Conservation (phyloP, 495 filamentous ascomycete species). For the Penicillium arizonense region DNA sequence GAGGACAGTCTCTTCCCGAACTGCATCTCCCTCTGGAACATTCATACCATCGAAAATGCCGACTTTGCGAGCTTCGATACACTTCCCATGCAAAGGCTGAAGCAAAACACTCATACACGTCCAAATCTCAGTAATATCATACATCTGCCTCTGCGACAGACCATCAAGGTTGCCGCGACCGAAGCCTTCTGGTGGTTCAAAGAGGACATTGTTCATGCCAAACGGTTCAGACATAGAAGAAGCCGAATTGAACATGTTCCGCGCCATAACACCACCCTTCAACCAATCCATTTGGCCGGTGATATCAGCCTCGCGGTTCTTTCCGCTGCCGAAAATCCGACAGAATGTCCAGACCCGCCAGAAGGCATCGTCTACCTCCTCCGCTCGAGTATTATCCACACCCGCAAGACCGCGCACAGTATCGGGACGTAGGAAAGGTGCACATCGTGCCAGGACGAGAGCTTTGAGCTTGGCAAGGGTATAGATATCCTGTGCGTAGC, state of each 20-base stretch:
- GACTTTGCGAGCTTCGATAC: conserved; percentile 50
- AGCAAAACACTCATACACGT: conserved; percentile 59
- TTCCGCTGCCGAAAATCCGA: conserved; percentile 60
- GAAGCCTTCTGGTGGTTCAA: conserved; percentile 57
- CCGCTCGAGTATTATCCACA: conserved; percentile 44
- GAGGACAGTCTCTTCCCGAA: conserved; percentile 53
- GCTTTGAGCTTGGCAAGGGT: conserved; percentile 59
- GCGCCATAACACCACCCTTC: conserved; percentile 53
- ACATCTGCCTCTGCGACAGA: conserved; percentile 55
- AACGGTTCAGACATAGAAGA: conserved; percentile 45
- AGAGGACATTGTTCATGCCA: conserved; percentile 51
- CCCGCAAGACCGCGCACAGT: conserved; percentile 56
- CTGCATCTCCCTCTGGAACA: conserved; percentile 45
- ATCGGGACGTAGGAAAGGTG: conserved; percentile 56
- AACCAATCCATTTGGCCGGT: conserved; percentile 67
- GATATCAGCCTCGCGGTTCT: conserved; percentile 59
- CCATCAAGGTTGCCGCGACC: conserved; percentile 57
- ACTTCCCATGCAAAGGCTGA: conserved; percentile 56
- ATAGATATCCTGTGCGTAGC: conserved; percentile 56
- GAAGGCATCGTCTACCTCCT: conserved; percentile 62
- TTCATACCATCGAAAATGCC: conserved; percentile 56
- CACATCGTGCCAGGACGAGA: conserved; percentile 57
- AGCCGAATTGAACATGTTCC: conserved; percentile 29
- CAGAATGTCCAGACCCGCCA: conserved; percentile 74
- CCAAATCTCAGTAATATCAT: conserved; percentile 68